Conservation (phyloP, 345 rosid genomes). For the Citropsis articulata region DNA sequence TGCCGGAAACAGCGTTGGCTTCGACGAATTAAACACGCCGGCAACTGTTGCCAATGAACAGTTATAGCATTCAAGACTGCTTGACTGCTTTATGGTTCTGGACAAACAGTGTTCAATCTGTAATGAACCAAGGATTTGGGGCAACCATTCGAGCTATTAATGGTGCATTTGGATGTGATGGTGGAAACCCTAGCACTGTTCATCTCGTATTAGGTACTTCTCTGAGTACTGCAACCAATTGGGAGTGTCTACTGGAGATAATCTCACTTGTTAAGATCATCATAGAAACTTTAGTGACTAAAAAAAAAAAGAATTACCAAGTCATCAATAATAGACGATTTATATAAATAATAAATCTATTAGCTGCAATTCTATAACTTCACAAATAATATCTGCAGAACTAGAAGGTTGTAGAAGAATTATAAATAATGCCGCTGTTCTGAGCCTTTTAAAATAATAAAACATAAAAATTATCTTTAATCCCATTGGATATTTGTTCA, state of each 20-base stretch:
- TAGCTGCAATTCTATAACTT: no score
- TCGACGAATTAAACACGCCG: slow-evolving; percentile 34
- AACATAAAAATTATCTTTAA: no score
- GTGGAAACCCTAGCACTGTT: slow-evolving; percentile 21
- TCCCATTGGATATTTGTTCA: no score
- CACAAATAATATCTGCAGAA: no score
- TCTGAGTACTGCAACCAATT: slow-evolving; percentile 34
- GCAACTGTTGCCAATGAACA: slow-evolving; percentile 38
- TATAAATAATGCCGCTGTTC: no score
- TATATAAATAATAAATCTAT: no score
- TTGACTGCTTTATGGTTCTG: slow-evolving; percentile 45
- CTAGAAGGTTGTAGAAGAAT: no score
- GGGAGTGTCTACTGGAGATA: slow-evolving; percentile 41
- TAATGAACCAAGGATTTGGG: slow-evolving; percentile 41
- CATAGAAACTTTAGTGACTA: no score
- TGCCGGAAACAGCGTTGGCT: slow-evolving; percentile 29
- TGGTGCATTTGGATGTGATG: slow-evolving; percentile 41
- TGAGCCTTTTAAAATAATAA: no score
- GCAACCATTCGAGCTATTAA: slow-evolving; percentile 48
- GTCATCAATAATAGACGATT: no score
- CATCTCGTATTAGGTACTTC: slow-evolving; percentile 35
- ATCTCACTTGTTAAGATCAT: slow-evolving; percentile 30
- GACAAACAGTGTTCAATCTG: slow-evolving; percentile 35
- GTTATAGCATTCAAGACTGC: slow-evolving; percentile 40
- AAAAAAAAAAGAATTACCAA: no score